phyloP scores from a whole-genome alignment of 1,139 yeast species.

The Geotrichum aggregatum region DNA sequence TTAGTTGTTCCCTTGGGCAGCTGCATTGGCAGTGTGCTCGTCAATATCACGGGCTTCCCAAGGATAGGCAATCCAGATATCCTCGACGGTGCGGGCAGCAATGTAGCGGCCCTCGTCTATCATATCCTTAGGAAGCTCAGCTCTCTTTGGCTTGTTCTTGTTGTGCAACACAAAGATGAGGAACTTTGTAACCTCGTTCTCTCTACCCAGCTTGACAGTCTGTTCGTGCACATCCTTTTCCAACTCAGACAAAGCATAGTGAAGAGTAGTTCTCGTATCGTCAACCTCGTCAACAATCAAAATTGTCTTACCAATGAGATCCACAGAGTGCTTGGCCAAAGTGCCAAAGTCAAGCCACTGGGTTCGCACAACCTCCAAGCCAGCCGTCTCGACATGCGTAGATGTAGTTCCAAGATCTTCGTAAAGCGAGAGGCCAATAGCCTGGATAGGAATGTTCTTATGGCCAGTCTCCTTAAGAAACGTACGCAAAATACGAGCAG shows the following conservation, averaged over 20 bases:
- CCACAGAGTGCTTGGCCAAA: conserved; percentile 54
- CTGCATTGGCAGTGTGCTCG: conserved; percentile 74
- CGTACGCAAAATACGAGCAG: conserved; percentile 90
- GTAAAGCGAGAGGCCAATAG: conserved; percentile 84
- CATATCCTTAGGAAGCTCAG: conserved; percentile 64
- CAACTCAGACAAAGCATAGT: conserved; percentile 83
- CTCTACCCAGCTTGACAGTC: conserved; percentile 49
- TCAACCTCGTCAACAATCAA: conserved; percentile 92
- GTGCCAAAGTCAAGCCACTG: conserved; percentile 88
- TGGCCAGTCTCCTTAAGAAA: conserved; percentile 81
- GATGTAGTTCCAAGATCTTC: conserved; percentile 68
- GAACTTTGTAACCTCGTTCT: conserved; percentile 61
- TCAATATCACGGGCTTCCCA: conserved; percentile 95
- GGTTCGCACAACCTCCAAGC: conserved; percentile 84
- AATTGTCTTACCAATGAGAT: conserved; percentile 73
- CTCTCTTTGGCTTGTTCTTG: conserved; percentile 83
- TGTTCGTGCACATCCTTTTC: conserved; percentile 72
- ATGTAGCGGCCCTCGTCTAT: conserved; percentile 67
- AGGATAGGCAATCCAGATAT: conserved; percentile 95
- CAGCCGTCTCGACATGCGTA: conserved; percentile 54
- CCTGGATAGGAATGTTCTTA: conserved; percentile 89
- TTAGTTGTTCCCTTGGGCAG: conserved; percentile 62
- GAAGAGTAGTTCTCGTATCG: conserved; percentile 91
- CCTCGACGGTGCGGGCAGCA: conserved; percentile 89
- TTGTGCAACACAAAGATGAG: conserved; percentile 91